Evolutionary conservation across 2,329 filamentous ascomycete species (phyloP).

Genomic region (Beauveria varroae): DNA sequence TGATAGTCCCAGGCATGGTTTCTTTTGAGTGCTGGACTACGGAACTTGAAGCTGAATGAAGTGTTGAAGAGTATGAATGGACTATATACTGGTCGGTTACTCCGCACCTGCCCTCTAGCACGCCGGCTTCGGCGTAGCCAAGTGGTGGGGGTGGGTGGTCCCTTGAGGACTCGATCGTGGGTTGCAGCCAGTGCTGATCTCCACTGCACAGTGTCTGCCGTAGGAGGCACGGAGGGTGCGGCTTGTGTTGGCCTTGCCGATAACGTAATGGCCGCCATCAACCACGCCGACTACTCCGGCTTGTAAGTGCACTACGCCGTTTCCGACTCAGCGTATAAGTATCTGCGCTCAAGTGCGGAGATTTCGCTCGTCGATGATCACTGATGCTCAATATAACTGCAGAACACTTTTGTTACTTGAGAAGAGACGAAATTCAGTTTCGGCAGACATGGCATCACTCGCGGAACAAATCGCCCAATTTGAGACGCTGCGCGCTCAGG

Average conservation of each 20-base stretch:
- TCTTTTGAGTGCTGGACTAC: neutral
- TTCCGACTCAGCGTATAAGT: conserved; percentile 3
- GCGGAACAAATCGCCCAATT: conserved; percentile 9
- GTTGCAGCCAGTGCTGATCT: neutral
- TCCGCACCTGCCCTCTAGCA: neutral
- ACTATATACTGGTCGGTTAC: neutral
- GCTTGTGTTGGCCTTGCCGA: neutral
- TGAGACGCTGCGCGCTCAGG: conserved; percentile 1
- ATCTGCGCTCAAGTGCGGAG: neutral
- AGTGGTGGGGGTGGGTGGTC: neutral
- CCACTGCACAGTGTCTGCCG: neutral
- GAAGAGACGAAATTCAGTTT: neutral
- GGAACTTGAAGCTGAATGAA: neutral
- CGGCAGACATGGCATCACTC: neutral
- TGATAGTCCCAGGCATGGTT: conserved; percentile 20
- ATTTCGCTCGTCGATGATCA: neutral
- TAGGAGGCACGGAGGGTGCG: neutral
- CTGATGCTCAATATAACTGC: neutral
- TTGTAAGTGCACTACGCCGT: neutral
- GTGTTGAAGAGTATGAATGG: neutral
- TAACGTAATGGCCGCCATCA: neutral
- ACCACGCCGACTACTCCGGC: conserved; percentile 9
- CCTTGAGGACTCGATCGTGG: neutral
- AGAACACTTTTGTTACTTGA: neutral
- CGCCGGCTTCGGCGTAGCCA: conserved; percentile 8